Evolutionary conservation across 306 rosid species (phyloP).

Genomic region (Vigna reflexopilosa): DNA sequence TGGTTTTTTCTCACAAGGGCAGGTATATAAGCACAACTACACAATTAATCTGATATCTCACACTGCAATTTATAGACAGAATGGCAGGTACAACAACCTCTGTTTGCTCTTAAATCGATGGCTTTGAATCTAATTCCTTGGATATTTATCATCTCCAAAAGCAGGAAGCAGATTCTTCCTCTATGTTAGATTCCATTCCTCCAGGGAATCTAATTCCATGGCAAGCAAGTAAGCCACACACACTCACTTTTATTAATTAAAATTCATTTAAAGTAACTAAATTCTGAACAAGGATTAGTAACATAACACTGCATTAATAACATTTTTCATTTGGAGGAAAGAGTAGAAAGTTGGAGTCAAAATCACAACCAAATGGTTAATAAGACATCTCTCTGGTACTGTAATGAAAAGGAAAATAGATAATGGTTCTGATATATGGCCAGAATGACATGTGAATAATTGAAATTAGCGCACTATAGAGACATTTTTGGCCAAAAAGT

Average conservation of each 20-base stretch:
- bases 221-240: neutral
- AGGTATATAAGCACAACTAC: slow-evolving; percentile 11
- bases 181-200: slow-evolving; percentile 33
- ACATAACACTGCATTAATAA: neutral
- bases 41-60: neutral
- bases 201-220: slow-evolving; percentile 21
- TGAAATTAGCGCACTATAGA: slow-evolving; percentile 10
- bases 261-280: neutral
- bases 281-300: neutral
- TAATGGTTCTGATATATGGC: neutral
- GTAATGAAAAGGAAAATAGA: neutral
- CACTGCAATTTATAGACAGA: slow-evolving; percentile 23
- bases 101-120: slow-evolving; percentile 20
- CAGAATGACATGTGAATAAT: slow-evolving; percentile 3
- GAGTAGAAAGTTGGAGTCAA: neutral
- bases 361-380: neutral
- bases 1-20: neutral
- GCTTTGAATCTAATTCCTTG: slow-evolving; percentile 43
- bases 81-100: neutral
- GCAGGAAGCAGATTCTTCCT: slow-evolving; percentile 1
- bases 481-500: slow-evolving; percentile 6
- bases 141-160: slow-evolving; percentile 20
- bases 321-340: neutral
- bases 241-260: neutral
- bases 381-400: too few relatives aligned